Evolutionary conservation across 768 basidiomycete species (phyloP).

Genomic region (Amanita pseudoporphyria): DNA sequence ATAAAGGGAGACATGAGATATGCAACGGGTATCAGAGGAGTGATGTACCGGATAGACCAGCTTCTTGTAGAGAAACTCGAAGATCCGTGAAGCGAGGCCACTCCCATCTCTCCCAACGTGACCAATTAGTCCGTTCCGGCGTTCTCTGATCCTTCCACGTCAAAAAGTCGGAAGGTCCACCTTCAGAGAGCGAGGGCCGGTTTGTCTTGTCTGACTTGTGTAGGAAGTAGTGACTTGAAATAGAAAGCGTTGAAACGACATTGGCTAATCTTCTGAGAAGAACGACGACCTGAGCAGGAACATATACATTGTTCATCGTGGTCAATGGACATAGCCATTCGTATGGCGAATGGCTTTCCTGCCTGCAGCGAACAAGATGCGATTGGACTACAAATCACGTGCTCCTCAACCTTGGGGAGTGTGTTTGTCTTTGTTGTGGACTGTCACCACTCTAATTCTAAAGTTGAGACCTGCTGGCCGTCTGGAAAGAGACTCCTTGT

Average conservation of each 20-base stretch:
- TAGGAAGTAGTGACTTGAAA: slow-evolving; percentile 53
- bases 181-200: slow-evolving; percentile 1
- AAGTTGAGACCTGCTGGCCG: no score
- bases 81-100: slow-evolving; percentile 8
- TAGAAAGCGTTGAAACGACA: slow-evolving; percentile 57
- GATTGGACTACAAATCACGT: no score
- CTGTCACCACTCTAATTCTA: no score
- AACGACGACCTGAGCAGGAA: slow-evolving; percentile 51
- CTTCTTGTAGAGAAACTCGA: slow-evolving; percentile 1
- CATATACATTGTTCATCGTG: slow-evolving; percentile 31
- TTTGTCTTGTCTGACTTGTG: slow-evolving; percentile 17
- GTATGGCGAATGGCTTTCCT: neutral
- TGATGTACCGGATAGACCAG: neutral
- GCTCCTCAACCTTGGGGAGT: no score
- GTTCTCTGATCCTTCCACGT: neutral
- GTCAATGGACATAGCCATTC: neutral
- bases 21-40: neutral
- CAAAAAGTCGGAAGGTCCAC: neutral
- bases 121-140: slow-evolving; percentile 22
- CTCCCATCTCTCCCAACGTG: slow-evolving; percentile 17
- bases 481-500: no score
- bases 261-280: slow-evolving; percentile 60
- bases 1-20: neutral
- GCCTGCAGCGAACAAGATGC: no score
- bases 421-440: no score